Conservation (phyloP, 1,139 yeast species). For the Lodderomyces oxycetoniae region DNA sequence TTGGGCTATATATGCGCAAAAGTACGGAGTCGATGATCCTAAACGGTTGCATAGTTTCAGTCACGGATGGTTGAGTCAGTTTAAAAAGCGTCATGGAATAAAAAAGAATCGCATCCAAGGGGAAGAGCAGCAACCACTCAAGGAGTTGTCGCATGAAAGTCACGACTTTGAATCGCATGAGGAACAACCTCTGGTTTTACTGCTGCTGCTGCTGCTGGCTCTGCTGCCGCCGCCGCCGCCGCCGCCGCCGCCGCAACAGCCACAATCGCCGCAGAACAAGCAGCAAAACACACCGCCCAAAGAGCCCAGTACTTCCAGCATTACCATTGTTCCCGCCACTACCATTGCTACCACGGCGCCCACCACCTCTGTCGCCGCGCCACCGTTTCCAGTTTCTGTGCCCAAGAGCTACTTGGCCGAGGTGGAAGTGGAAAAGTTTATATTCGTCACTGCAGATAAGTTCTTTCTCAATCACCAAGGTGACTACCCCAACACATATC, state of each 20-base stretch:
- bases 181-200: no score
- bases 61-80: conserved; percentile 60
- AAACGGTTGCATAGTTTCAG: conserved; percentile 50
- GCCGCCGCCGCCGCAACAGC: neutral
- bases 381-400: no score
- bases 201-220: no score
- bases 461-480: conserved; percentile 43
- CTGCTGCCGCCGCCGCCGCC: no score
- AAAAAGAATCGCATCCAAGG: conserved; percentile 19
- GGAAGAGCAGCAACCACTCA: neutral
- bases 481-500: conserved; percentile 47
- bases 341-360: neutral
- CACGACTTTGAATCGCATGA: no score
- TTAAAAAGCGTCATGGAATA: conserved; percentile 55
- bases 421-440: conserved; percentile 43
- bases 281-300: no score
- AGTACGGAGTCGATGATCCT: conserved; percentile 57
- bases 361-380: conserved; percentile 5
- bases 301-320: neutral
- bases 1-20: conserved; percentile 53
- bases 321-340: neutral
- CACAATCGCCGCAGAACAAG: neutral
- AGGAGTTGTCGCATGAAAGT: no score
- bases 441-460: conserved; percentile 45
- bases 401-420: no score